phyloP scores from a whole-genome alignment of 78 protist genomes.

The Dictyostelium brefeldianum region DNA sequence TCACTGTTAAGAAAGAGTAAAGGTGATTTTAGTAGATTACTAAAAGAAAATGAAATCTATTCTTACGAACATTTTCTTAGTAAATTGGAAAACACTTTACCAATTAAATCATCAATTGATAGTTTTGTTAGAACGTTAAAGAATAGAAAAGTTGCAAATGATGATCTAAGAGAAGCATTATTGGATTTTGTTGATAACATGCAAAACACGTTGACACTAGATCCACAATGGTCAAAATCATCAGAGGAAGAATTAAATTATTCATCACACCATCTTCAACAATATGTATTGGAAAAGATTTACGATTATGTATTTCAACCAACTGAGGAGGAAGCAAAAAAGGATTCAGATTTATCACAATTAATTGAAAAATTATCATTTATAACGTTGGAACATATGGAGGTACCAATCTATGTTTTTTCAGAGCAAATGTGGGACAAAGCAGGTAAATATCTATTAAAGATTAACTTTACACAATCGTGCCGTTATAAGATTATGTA shows the following conservation, averaged over 20 bases:
- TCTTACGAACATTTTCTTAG: slow-evolving; percentile 43
- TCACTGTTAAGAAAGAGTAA: neutral
- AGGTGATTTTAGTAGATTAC: slow-evolving; percentile 8
- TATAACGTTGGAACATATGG: slow-evolving; percentile 26
- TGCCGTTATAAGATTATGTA: slow-evolving; percentile 66
- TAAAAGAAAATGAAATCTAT: slow-evolving; percentile 39
- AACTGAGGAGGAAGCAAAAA: slow-evolving; percentile 14
- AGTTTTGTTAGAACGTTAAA: slow-evolving; percentile 46
- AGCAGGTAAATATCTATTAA: slow-evolving; percentile 20
- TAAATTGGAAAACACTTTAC: slow-evolving; percentile 39
- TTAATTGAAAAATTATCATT: slow-evolving; percentile 10
- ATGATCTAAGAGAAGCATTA: slow-evolving; percentile 60
- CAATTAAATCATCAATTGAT: slow-evolving; percentile 63
- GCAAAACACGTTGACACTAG: slow-evolving; percentile 27
- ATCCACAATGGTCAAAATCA: slow-evolving; percentile 32
- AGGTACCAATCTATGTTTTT: slow-evolving; percentile 6
- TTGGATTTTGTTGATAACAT: slow-evolving; percentile 54
- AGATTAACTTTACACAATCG: slow-evolving; percentile 45
- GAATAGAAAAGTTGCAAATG: slow-evolving; percentile 70
- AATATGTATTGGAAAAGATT: slow-evolving; percentile 68
- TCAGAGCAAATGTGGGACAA: slow-evolving; percentile 50
- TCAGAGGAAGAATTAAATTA: slow-evolving; percentile 23
- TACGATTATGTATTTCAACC: slow-evolving; percentile 63
- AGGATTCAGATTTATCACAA: slow-evolving; percentile 2
- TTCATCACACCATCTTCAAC: slow-evolving; percentile 56